These are phyloP conservation scores for Mycena polygramma DNA, from an alignment of 768 basidiomycete species.

Conservation along the genomic window DNA sequence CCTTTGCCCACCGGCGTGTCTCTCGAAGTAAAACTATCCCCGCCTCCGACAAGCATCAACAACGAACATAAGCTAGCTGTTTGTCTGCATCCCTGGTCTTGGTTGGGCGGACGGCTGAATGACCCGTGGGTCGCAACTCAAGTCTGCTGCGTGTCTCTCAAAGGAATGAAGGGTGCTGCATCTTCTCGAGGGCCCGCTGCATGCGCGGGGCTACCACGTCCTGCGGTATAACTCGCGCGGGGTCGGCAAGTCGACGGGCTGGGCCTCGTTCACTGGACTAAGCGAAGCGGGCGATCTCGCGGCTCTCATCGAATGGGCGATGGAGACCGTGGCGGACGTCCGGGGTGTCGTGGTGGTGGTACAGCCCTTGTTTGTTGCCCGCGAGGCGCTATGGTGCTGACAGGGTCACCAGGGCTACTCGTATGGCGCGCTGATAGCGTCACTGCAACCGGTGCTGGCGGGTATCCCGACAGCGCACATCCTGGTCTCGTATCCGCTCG, in stretches of 20 bases:
- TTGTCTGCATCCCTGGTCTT: constrained; percentile 90
- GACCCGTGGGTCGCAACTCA: constrained; percentile 71
- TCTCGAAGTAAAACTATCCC: constrained; percentile 56
- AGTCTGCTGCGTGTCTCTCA: constrained; percentile 4
- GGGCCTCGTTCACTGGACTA: constrained; percentile 79
- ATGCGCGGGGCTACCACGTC: constrained; percentile 65
- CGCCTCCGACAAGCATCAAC: constrained; percentile 41
- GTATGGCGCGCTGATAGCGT: constrained; percentile 80
- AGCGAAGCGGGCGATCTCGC: constrained; percentile 79
- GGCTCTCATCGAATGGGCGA: constrained; percentile 69
- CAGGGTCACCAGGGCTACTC: constrained; percentile 79
- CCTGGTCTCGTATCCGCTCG: constrained; percentile 83
- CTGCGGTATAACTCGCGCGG: constrained; percentile 84
- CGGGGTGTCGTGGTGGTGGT: constrained; percentile 72
- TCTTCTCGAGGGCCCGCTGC: constrained; percentile 56
- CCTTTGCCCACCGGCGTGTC: constrained; percentile 55
- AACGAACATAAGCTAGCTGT: constrained; percentile 66
- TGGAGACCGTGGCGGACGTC: constrained; percentile 58
- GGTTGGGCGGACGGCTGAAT: constrained; percentile 82
- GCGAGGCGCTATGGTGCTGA: not conserved
- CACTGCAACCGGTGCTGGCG: constrained; percentile 69
- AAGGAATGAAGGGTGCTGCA: constrained; percentile 57
- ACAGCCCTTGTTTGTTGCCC: constrained; percentile 41
- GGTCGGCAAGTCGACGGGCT: constrained; percentile 80
- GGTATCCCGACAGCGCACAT: constrained; percentile 73